These are phyloP conservation scores for Tripterygium wilfordii DNA, from an alignment of 177 flowering plant species.

Conservation along the genomic window DNA sequence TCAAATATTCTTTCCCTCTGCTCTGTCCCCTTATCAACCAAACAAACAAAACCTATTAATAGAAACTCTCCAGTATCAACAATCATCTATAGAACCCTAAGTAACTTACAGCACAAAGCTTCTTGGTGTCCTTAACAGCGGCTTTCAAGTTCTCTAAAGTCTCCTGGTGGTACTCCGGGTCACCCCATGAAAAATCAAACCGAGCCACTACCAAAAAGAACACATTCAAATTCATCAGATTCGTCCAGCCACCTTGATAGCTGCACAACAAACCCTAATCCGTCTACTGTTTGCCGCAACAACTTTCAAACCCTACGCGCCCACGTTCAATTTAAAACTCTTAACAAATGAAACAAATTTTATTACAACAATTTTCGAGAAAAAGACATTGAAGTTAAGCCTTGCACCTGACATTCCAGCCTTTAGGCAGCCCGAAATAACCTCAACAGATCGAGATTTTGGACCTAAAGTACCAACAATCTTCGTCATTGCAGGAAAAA, in stretches of 20 bases:
- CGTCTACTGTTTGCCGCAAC: not conserved
- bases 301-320: not conserved
- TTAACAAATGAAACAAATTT: not conserved
- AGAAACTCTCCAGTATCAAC: not conserved
- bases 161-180: constrained; percentile 50
- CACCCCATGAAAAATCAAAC: constrained; percentile 69
- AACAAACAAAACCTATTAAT: not conserved
- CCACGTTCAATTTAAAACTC: not conserved
- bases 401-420: constrained; percentile 82
- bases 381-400: not conserved
- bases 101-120: constrained; percentile 59
- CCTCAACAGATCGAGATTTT: constrained; percentile 55
- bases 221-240: not conserved
- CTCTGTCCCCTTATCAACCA: not conserved
- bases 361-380: not conserved
- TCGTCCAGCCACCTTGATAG: not conserved
- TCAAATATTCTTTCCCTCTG: not conserved
- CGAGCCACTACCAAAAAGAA: constrained; percentile 42
- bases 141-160: constrained; percentile 47
- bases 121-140: constrained; percentile 43
- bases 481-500: constrained; percentile 79
- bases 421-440: constrained; percentile 54
- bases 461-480: constrained; percentile 86
- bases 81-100: too few relatives aligned
- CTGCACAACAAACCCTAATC: too few relatives aligned